Percentiles rank a stretch among this genome's conserved stretches.
phyloP scores from a whole-genome alignment of 2,329 filamentous ascomycete genomes.

The Epichloe festucae region DNA sequence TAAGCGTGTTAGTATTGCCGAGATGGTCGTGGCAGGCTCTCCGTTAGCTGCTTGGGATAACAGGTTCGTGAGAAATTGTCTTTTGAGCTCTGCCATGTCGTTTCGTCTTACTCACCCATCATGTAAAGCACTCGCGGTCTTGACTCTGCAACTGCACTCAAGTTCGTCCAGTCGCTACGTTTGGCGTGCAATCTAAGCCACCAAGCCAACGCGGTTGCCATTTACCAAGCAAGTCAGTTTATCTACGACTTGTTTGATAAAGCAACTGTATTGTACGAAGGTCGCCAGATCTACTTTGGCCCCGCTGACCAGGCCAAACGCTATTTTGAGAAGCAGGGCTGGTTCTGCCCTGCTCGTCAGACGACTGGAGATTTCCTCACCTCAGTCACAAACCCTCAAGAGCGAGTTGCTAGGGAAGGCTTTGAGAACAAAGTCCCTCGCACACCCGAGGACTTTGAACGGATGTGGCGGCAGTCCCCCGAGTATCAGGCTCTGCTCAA shows the following conservation, averaged over 20 bases:
- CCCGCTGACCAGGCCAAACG: constrained; percentile 42
- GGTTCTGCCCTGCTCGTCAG: constrained; percentile 51
- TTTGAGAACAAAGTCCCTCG: constrained; percentile 50
- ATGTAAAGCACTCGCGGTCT: constrained; percentile 47
- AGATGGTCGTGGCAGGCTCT: constrained; percentile 55
- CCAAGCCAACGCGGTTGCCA: constrained; percentile 50
- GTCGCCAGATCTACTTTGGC: constrained; percentile 66
- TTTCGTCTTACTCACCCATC: neutral
- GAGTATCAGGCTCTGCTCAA: constrained; percentile 28
- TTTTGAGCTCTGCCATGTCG: neutral
- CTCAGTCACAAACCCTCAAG: constrained; percentile 50
- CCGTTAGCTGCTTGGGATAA: constrained; percentile 56
- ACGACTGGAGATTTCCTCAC: constrained; percentile 60
- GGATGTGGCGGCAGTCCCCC: constrained; percentile 30
- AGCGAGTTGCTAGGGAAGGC: constrained; percentile 41
- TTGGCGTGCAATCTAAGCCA: constrained; percentile 50
- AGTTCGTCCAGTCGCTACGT: constrained; percentile 57
- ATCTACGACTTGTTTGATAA: constrained; percentile 69
- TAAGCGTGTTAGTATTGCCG: constrained; percentile 72
- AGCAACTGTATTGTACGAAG: constrained; percentile 60
- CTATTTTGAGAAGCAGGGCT: constrained; percentile 60
- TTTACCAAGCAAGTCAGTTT: constrained; percentile 59
- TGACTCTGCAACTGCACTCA: constrained; percentile 59
- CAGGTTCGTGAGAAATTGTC: constrained; percentile 20
- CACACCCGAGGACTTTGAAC: constrained; percentile 56